A percentile compares a stretch with the other conserved stretches of the same genome.
Evolutionary conservation across 2,329 filamentous ascomycete species (phyloP).

Genomic region (Calonectria ilicicola): DNA sequence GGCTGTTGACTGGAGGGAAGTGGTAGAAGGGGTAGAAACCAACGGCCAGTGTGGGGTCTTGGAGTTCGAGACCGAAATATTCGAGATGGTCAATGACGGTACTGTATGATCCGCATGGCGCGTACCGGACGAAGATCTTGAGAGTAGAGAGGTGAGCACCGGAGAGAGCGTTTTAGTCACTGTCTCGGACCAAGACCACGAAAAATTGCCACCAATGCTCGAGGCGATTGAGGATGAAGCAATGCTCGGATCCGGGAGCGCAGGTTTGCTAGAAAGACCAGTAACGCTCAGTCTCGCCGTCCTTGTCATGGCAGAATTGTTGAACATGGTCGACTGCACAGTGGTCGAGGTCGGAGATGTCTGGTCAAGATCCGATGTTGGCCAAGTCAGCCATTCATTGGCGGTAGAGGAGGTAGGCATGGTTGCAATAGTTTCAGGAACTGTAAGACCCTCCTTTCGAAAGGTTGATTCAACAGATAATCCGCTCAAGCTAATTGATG

Average conservation of each 20-base stretch:
- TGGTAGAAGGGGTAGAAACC: constrained; percentile 16
- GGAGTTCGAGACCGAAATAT: not conserved
- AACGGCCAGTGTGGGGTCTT: not conserved
- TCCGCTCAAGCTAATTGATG: not conserved
- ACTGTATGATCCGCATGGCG: not conserved
- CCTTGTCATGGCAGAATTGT: not conserved
- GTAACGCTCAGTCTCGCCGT: not conserved
- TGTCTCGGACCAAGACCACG: not conserved
- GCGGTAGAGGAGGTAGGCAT: not conserved
- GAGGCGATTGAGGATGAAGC: not conserved
- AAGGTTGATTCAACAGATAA: not conserved
- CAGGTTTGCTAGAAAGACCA: not conserved
- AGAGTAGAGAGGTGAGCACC: not conserved
- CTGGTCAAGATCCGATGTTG: not conserved
- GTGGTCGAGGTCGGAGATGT: not conserved
- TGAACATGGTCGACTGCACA: not conserved
- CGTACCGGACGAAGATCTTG: not conserved
- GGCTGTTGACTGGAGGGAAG: constrained; percentile 22
- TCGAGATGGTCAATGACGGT: not conserved
- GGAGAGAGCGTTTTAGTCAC: not conserved
- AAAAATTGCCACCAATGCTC: not conserved
- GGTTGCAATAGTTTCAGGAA: not conserved
- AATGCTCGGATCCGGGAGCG: not conserved
- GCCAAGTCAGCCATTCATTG: not conserved
- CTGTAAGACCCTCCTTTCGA: not conserved